Conservation (phyloP, 1,284 basidiomycete genomes). For the Malassezia slooffiae region DNA sequence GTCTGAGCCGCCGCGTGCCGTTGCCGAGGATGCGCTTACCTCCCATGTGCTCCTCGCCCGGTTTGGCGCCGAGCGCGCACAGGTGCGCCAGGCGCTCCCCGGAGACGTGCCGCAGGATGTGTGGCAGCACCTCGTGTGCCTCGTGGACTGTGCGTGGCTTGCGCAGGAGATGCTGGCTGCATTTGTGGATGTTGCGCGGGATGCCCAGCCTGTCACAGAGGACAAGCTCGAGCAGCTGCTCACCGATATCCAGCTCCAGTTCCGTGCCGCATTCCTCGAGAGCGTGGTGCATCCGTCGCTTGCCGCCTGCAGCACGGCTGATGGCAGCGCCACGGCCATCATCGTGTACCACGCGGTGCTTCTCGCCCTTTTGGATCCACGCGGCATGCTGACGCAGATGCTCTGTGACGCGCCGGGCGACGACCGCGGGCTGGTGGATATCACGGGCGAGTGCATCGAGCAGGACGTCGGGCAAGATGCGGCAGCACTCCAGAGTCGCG, state of each 20-base stretch:
- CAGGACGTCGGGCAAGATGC: too few species aligned
- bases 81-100: too few species aligned
- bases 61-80: too few species aligned
- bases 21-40: too few species aligned
- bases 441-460: background rate
- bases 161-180: background rate
- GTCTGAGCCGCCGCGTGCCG: too few species aligned
- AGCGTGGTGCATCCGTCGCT: background rate
- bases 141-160: slow-evolving; percentile 1
- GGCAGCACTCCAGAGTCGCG: too few species aligned
- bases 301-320: background rate
- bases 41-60: too few species aligned
- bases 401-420: background rate
- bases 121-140: too few species aligned
- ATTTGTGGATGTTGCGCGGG: too few species aligned
- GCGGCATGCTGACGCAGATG: background rate
- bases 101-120: too few species aligned
- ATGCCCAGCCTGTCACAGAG: background rate
- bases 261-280: background rate
- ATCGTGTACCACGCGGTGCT: background rate
- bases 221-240: slow-evolving; percentile 4
- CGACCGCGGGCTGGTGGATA: background rate
- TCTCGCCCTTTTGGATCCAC: background rate
- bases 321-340: background rate
- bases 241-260: background rate